phyloP scores from a whole-genome alignment of 2,329 filamentous ascomycete genomes.

The Cyphellophora attinorum region DNA sequence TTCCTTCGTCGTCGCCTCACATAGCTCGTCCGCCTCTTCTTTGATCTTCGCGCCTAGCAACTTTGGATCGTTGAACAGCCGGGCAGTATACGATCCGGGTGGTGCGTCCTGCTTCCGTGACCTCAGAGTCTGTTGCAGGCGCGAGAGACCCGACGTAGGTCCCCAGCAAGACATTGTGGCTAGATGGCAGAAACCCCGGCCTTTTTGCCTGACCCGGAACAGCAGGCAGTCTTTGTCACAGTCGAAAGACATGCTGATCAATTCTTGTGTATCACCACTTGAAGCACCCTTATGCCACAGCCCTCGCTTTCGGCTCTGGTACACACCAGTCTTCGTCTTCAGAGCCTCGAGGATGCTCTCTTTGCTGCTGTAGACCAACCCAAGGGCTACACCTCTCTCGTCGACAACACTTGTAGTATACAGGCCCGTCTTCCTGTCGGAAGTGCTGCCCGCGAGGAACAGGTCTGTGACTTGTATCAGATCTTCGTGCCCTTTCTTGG shows the following conservation, averaged over 20 bases:
- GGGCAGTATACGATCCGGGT: constrained; percentile 82
- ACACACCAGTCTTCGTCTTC: constrained; percentile 72
- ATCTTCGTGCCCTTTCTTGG: constrained; percentile 46
- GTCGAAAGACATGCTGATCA: constrained; percentile 75
- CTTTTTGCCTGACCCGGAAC: constrained; percentile 83
- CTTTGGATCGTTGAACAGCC: constrained; percentile 85
- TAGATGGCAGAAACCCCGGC: constrained; percentile 85
- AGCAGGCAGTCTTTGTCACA: constrained; percentile 89
- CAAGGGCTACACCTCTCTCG: constrained; percentile 72
- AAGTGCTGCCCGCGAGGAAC: constrained; percentile 64
- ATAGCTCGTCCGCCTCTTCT: constrained; percentile 94
- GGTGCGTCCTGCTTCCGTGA: constrained; percentile 76
- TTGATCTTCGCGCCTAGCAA: constrained; percentile 91
- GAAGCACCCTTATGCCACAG: constrained; percentile 95
- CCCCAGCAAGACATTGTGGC: constrained; percentile 91
- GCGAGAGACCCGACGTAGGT: constrained; percentile 67
- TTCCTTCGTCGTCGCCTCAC: constrained; percentile 69
- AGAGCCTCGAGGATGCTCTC: constrained; percentile 84
- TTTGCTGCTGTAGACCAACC: constrained; percentile 87
- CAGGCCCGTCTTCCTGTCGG: constrained; percentile 73
- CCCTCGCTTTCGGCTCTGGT: constrained; percentile 90
- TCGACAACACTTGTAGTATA: constrained; percentile 87
- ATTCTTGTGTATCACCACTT: constrained; percentile 85
- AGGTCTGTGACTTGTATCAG: constrained; percentile 60
- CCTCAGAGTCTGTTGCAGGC: constrained; percentile 76